Evolutionary conservation across 495 filamentous ascomycete species (phyloP).

Genomic region (Rhypophila decipiens): DNA sequence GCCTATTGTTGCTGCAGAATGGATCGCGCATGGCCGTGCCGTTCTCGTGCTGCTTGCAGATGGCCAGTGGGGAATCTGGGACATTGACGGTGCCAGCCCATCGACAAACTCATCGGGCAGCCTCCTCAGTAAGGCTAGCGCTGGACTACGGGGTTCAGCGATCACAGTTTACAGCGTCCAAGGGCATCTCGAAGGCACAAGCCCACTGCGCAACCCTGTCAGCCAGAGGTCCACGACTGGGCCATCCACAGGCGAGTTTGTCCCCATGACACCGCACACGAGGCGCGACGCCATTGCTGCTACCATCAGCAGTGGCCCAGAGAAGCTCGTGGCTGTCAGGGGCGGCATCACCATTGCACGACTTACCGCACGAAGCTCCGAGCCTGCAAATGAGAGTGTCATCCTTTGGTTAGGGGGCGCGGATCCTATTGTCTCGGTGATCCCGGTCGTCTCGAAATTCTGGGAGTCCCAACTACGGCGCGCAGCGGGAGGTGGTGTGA

Average conservation of each 20-base stretch:
- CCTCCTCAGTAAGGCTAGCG: slow-evolving; percentile 50
- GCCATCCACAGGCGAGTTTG: slow-evolving; percentile 43
- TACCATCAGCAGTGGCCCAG: slow-evolving; percentile 23
- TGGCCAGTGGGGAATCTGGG: slow-evolving; percentile 94
- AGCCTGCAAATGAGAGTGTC: slow-evolving; percentile 55
- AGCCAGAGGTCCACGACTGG: slow-evolving; percentile 37
- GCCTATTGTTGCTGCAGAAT: slow-evolving; percentile 70
- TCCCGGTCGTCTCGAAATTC: slow-evolving; percentile 59
- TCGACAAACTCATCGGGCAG: slow-evolving; percentile 28
- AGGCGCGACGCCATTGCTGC: slow-evolving; percentile 45
- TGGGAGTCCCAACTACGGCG: slow-evolving; percentile 58
- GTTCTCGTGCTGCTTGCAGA: slow-evolving; percentile 72
- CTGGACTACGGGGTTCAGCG: slow-evolving; percentile 57
- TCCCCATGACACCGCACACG: slow-evolving; percentile 80
- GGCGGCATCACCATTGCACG: slow-evolving; percentile 61
- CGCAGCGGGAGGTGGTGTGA: slow-evolving; percentile 53
- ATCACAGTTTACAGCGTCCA: slow-evolving; percentile 61
- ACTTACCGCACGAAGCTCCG: slow-evolving; percentile 35
- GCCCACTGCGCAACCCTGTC: slow-evolving; percentile 36
- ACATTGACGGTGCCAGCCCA: slow-evolving; percentile 61
- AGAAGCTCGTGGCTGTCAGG: slow-evolving; percentile 30
- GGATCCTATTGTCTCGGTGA: slow-evolving; percentile 49
- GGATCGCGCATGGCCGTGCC: slow-evolving; percentile 73
- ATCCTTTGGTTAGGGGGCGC: slow-evolving; percentile 62
- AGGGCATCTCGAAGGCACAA: slow-evolving; percentile 56